Percentiles rank a stretch among this genome's conserved stretches.
Evolutionary conservation across 2,329 filamentous ascomycete genomes (phyloP).

Genomic region (Taxawa tesnikishii): DNA sequence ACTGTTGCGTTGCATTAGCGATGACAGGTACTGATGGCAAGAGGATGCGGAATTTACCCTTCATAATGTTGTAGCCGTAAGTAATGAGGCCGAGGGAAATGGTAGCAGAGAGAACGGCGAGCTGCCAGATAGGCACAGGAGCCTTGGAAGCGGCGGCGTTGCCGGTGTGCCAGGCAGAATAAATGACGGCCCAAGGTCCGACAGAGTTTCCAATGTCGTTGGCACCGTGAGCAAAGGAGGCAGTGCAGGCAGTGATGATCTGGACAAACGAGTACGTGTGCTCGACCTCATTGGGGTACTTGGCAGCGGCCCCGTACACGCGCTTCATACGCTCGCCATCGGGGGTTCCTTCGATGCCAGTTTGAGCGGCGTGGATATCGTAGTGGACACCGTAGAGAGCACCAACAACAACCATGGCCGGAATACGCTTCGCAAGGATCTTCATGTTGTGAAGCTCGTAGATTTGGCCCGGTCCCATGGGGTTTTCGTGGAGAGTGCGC

Average conservation of each 20-base stretch:
- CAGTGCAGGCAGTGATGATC: slow-evolving; percentile 56
- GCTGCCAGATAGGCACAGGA: slow-evolving; percentile 61
- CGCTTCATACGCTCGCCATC: slow-evolving; percentile 58
- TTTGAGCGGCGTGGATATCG: slow-evolving; percentile 68
- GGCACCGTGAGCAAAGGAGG: slow-evolving; percentile 59
- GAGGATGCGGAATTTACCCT: slow-evolving; percentile 9
- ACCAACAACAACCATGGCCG: slow-evolving; percentile 52
- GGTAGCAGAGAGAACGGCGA: slow-evolving; percentile 50
- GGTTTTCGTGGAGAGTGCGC: slow-evolving; percentile 63
- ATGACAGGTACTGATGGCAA: too few species aligned
- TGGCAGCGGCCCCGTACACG: slow-evolving; percentile 42
- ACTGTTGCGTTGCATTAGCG: slow-evolving; percentile 11
- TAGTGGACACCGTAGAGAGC: slow-evolving; percentile 66
- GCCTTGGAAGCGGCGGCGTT: slow-evolving; percentile 43
- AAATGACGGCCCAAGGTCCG: slow-evolving; percentile 52
- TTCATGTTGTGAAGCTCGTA: slow-evolving; percentile 64
- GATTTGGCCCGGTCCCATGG: slow-evolving; percentile 57
- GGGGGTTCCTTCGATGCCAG: slow-evolving; percentile 57
- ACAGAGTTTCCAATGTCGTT: slow-evolving; percentile 55
- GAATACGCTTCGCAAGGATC: slow-evolving; percentile 51
- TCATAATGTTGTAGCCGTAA: slow-evolving; percentile 55
- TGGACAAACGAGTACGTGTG: slow-evolving; percentile 56
- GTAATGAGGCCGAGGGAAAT: slow-evolving; percentile 48
- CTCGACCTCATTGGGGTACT: slow-evolving; percentile 52
- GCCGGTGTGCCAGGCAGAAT: slow-evolving; percentile 44